Evolutionary conservation across 371 early-diverging fungal genomes (phyloP).

Genomic region (Mucor irregularis): DNA sequence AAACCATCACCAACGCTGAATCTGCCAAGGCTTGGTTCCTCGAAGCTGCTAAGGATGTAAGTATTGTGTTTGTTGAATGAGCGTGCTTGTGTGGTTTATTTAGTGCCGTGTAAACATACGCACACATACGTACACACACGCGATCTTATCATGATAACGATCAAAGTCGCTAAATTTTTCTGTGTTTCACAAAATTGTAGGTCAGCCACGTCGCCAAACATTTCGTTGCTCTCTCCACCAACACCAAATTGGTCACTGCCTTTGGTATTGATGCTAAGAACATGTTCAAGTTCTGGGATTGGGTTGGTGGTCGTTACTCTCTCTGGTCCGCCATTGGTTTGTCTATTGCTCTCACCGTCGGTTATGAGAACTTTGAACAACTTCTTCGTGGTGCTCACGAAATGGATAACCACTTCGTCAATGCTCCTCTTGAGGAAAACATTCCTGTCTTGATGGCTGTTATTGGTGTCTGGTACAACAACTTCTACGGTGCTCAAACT

Average conservation of each 20-base stretch:
- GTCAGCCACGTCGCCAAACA: slow-evolving; percentile 93
- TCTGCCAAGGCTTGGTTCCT: slow-evolving; percentile 96
- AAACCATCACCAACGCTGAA: slow-evolving; percentile 97
- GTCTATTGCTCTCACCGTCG: slow-evolving; percentile 94
- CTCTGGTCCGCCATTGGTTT: slow-evolving; percentile 99
- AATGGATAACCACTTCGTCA: slow-evolving; percentile 96
- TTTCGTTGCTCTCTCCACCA: slow-evolving; percentile 98
- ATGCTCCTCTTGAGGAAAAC: slow-evolving; percentile 86
- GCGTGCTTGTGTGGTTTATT: neutral
- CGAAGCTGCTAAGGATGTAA: slow-evolving; percentile 77
- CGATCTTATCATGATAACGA: slow-evolving; percentile 22
- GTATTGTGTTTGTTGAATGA: slow-evolving; percentile 21
- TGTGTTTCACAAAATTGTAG: slow-evolving; percentile 23
- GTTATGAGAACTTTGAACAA: slow-evolving; percentile 93
- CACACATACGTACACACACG: too few relatives aligned
- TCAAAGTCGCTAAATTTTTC: slow-evolving; percentile 12
- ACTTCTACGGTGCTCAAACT: slow-evolving; percentile 94
- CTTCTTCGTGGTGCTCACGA: slow-evolving; percentile 93
- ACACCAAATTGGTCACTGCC: slow-evolving; percentile 84
- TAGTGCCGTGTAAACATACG: too few relatives aligned
- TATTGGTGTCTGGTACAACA: slow-evolving; percentile 98
- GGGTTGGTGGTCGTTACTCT: slow-evolving; percentile 99
- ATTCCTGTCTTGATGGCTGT: slow-evolving; percentile 92
- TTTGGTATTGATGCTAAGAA: slow-evolving; percentile 94
- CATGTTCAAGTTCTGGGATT: slow-evolving; percentile 99